These are phyloP conservation scores for Solanum chilense DNA, from an alignment of 257 asterid genomes.

Conservation along the genomic window DNA sequence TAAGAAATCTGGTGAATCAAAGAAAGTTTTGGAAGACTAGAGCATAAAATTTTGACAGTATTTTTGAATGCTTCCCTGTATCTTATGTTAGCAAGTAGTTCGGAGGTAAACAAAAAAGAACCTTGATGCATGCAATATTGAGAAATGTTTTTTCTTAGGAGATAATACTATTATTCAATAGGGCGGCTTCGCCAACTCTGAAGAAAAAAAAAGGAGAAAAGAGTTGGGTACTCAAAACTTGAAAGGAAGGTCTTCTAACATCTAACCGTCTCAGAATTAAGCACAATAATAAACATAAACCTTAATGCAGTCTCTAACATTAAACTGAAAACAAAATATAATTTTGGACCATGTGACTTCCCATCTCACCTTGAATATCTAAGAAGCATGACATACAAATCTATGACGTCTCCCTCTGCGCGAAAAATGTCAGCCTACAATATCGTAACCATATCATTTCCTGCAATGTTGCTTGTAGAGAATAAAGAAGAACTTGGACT, in stretches of 20 bases:
- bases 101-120: not conserved
- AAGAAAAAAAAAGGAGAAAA: not conserved
- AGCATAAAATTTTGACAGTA: not conserved
- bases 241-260: not conserved
- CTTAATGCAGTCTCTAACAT: not conserved
- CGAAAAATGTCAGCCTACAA: constrained; percentile 90
- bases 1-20: not conserved
- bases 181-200: not conserved
- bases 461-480: not conserved
- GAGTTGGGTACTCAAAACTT: not conserved
- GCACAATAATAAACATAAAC: not conserved
- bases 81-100: not conserved
- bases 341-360: not conserved
- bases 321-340: not conserved
- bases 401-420: constrained; percentile 60
- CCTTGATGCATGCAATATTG: not conserved
- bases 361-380: constrained; percentile 82
- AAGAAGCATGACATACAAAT: constrained; percentile 89
- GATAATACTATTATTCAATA: not conserved
- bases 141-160: not conserved
- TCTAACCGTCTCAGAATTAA: not conserved
- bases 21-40: not conserved
- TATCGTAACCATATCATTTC: constrained; percentile 4
- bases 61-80: not conserved
- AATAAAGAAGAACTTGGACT: not conserved